These are phyloP conservation scores for Camellia lanceoleosa DNA, from an alignment of 148 eudicot genomes.

Conservation along the genomic window DNA sequence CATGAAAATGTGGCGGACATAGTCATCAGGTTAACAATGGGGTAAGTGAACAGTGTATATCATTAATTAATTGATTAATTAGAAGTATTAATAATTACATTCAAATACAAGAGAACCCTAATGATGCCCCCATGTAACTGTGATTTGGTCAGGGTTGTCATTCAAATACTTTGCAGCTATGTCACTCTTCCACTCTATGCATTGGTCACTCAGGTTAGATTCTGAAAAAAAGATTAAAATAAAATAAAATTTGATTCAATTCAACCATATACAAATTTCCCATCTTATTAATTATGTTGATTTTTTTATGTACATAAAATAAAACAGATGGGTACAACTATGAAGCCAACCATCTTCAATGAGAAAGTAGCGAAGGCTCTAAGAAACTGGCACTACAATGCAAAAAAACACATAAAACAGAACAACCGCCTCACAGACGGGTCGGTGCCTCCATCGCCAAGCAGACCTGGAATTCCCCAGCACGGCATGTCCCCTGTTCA, in stretches of 20 bases:
- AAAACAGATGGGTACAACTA: constrained; percentile 52
- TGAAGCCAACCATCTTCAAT: constrained; percentile 54
- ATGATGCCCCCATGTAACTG: neutral
- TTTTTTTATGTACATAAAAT: neutral
- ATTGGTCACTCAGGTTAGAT: constrained; percentile 50
- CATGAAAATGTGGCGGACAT: constrained; percentile 33
- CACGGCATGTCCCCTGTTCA: constrained; percentile 22
- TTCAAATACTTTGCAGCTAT: constrained; percentile 59
- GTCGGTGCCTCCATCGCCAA: constrained; percentile 18
- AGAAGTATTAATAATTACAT: too few species aligned
- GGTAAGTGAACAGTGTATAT: constrained; percentile 27
- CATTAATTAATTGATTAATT: too few species aligned
- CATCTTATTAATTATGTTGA: neutral
- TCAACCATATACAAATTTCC: neutral
- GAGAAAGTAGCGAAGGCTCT: constrained; percentile 45
- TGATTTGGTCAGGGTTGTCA: constrained; percentile 34
- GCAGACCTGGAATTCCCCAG: constrained; percentile 27
- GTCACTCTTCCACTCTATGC: constrained; percentile 63
- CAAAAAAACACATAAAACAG: constrained; percentile 32
- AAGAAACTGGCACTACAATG: constrained; percentile 43
- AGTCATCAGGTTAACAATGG: constrained; percentile 38
- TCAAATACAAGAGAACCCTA: neutral
- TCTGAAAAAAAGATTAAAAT: neutral
- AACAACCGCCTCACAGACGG: constrained; percentile 10
- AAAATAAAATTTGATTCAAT: neutral